Base-by-base conservation (phyloP, 768 basidiomycete species). In the Hericium alpestre region DNA sequence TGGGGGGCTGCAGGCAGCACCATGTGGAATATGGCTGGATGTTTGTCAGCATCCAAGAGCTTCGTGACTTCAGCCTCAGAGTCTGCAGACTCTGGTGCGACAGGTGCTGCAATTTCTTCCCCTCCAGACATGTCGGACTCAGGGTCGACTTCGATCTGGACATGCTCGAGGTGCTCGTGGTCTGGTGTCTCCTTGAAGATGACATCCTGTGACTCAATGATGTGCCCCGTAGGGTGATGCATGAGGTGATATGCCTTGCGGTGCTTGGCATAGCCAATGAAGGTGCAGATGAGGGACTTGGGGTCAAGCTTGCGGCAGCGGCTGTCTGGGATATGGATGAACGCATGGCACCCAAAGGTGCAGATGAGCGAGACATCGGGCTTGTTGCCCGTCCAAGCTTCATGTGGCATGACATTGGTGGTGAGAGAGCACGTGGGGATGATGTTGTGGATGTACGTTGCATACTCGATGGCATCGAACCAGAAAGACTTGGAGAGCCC, bases 181-280 rank as follows among this genome's bases (percentile, higher is more conserved):
- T 12, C 3, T 9, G 4, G 40, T 49, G 48, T 20, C 22, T 49
- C 48, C 11, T 49, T 58, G 25, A 61, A 61, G 40, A 59, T 37
- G 13, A 59, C 59, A 47, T 61, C 59, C 4, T 55, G 59, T 8
- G 54, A 61, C 51, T 59, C 46, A 22, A 53, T 46, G 43, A 56
- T 16, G 18, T 41, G 53, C 15, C 55, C n/a, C 22, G 25, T 56
- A 11, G 54, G 2, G 37, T 23, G 49, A 39, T 61, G 37, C 6
- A 51, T 23, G 46, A 61, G 46, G n/a, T 54, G 49, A 40, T 61
- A 64, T 22, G 59, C 56, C 15, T 55, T 54, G 52, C 50, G 38
- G 38, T 61, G 20, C 38, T 61, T 43, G 23, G 40, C 62, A 43
- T 61, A 63, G 8, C 63, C 63, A 2, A n/a, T n/a, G n/a, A n/a